phyloP scores from a whole-genome alignment of 2,329 filamentous ascomycete genomes.

The Ophiostoma novo-ulmi region DNA sequence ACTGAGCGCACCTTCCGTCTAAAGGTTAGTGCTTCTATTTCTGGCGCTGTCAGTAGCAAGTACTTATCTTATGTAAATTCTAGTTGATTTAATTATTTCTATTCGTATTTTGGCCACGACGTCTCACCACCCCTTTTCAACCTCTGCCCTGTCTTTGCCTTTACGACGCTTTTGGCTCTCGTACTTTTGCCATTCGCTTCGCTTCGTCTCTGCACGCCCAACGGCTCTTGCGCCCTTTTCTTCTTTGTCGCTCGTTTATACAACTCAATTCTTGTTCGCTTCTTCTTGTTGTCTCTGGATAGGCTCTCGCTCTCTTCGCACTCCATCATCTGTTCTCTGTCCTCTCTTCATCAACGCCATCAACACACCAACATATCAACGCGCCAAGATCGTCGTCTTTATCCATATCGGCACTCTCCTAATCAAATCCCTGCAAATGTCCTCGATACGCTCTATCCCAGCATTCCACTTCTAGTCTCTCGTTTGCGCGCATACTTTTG shows the following conservation, averaged over 20 bases:
- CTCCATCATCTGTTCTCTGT: too few species aligned
- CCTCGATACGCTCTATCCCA: not conserved
- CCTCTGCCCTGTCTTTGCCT: not conserved
- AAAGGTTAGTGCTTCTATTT: slow-evolving; percentile 4
- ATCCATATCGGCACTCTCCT: not conserved
- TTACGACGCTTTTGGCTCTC: not conserved
- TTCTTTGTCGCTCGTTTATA: slow-evolving; percentile 11
- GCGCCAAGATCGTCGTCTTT: slow-evolving; percentile 6
- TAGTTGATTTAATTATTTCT: not conserved
- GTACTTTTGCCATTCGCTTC: not conserved
- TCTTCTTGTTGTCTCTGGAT: not conserved
- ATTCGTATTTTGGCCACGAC: not conserved
- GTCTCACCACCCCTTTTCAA: slow-evolving; percentile 7
- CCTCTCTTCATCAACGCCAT: not conserved
- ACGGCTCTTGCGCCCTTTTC: not conserved
- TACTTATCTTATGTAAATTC: not conserved
- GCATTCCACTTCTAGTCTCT: slow-evolving; percentile 1
- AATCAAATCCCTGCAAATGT: not conserved
- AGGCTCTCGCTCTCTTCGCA: not conserved
- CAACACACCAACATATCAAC: not conserved
- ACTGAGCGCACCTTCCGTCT: not conserved
- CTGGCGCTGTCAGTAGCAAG: not conserved
- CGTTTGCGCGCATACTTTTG: not conserved
- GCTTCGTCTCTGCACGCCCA: not conserved
- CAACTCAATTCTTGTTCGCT: not conserved